phyloP scores from a whole-genome alignment of 805 yeast species.

The Schizosaccharomyces octosporus region DNA sequence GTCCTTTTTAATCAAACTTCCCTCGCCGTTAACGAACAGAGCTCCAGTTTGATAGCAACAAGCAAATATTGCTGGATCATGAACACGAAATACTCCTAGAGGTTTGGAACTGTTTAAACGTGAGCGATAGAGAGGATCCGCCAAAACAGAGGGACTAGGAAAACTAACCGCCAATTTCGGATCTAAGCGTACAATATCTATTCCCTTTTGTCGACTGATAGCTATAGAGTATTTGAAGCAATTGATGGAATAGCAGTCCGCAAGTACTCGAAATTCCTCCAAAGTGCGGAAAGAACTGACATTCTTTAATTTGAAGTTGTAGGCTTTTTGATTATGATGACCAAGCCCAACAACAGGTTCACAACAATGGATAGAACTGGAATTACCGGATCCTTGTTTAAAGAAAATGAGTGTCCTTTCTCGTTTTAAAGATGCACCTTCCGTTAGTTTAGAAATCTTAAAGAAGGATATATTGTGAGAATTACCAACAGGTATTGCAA shows the following conservation, averaged over 20 bases:
- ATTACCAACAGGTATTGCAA: background rate
- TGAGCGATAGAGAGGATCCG: slow-evolving; percentile 4
- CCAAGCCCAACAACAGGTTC: background rate
- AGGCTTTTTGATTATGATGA: background rate
- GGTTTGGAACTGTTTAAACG: slow-evolving; percentile 15
- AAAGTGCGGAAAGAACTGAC: background rate
- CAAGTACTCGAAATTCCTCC: background rate
- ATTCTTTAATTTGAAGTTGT: background rate
- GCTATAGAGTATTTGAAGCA: background rate
- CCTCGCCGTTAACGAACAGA: slow-evolving; percentile 32
- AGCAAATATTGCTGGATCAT: slow-evolving; percentile 24
- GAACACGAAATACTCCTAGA: slow-evolving; percentile 37
- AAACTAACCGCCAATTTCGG: slow-evolving; percentile 29
- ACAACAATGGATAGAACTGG: background rate
- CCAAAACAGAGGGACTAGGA: slow-evolving; percentile 17
- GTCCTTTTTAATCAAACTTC: slow-evolving; percentile 15
- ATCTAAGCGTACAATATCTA: slow-evolving; percentile 37
- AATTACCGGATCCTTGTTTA: background rate
- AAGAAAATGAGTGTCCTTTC: background rate
- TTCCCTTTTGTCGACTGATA: slow-evolving; percentile 8
- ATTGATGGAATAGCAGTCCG: background rate
- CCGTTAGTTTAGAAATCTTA: background rate
- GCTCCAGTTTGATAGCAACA: slow-evolving; percentile 51
- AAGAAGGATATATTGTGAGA: background rate
- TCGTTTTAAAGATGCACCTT: background rate